Conservation (phyloP, 2,329 filamentous ascomycete genomes). For the Chrysoporthe puriensis region DNA sequence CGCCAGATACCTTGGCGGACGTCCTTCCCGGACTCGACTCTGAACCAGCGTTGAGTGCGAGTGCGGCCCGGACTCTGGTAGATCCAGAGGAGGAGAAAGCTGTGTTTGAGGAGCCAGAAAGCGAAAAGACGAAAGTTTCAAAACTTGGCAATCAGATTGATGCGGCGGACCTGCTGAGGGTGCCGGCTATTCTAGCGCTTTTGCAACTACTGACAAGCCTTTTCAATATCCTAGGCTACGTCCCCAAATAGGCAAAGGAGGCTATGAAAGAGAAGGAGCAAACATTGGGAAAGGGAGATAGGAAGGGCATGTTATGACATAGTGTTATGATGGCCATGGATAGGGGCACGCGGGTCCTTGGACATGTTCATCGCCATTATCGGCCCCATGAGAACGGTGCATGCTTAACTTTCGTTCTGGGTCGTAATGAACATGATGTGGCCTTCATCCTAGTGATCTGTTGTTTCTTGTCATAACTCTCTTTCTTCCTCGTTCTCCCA, state of each 20-base stretch:
- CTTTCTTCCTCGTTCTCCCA: no score
- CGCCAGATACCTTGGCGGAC: not conserved
- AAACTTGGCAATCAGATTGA: not conserved
- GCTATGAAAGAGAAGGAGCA: no score
- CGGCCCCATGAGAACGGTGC: no score
- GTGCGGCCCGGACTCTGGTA: not conserved
- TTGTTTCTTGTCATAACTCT: no score
- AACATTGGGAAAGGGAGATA: not conserved
- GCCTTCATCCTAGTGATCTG: no score
- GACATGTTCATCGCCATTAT: no score
- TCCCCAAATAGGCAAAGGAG: not conserved
- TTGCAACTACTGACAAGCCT: constrained; percentile 7
- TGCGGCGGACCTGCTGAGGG: not conserved
- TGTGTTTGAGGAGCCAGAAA: not conserved
- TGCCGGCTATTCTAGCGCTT: constrained; percentile 7
- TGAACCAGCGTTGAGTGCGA: not conserved
- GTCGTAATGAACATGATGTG: no score
- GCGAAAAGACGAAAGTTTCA: not conserved
- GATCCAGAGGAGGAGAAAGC: not conserved
- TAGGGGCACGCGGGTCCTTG: no score
- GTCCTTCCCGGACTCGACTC: not conserved
- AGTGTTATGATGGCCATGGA: no score
- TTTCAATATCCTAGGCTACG: not conserved
- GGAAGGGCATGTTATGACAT: not conserved
- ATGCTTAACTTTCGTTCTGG: no score